phyloP scores from a whole-genome alignment of 345 rosid genomes.

The Ceriops decandra region DNA sequence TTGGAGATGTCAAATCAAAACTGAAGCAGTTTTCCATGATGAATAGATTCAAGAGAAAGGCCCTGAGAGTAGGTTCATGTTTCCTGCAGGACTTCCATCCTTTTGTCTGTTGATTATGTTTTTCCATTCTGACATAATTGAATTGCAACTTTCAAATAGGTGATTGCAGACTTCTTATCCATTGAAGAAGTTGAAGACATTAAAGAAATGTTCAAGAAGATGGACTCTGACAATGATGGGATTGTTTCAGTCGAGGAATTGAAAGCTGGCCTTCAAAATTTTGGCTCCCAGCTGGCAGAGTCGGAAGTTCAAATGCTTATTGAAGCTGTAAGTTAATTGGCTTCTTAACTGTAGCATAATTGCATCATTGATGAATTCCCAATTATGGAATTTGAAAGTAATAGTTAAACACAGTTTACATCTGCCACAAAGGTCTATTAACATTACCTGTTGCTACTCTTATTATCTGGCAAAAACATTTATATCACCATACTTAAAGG shows the following conservation, averaged over 20 bases:
- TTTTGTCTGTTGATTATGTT: slow-evolving; percentile 3
- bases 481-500: too few relatives aligned
- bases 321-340: slow-evolving; percentile 76
- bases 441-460: too few relatives aligned
- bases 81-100: slow-evolving; percentile 9
- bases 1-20: slow-evolving; percentile 96
- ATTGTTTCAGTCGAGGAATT: slow-evolving; percentile 80
- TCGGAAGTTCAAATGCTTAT: slow-evolving; percentile 94
- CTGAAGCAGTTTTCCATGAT: slow-evolving; percentile 97
- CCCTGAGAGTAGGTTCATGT: slow-evolving; percentile 71
- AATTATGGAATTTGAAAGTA: too few relatives aligned
- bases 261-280: slow-evolving; percentile 77
- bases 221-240: slow-evolving; percentile 91
- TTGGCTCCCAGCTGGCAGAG: slow-evolving; percentile 82
- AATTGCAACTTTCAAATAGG: slow-evolving; percentile 40
- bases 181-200: slow-evolving; percentile 86
- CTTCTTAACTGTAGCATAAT: neutral
- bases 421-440: too few relatives aligned
- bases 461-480: too few relatives aligned
- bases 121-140: neutral
- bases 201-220: slow-evolving; percentile 88
- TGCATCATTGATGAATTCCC: neutral
- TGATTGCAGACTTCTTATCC: slow-evolving; percentile 95
- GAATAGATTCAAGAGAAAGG: slow-evolving; percentile 99
- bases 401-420: too few relatives aligned